Evolutionary conservation across 495 filamentous ascomycete species (phyloP).

Genomic region (Filosporella fistucella): DNA sequence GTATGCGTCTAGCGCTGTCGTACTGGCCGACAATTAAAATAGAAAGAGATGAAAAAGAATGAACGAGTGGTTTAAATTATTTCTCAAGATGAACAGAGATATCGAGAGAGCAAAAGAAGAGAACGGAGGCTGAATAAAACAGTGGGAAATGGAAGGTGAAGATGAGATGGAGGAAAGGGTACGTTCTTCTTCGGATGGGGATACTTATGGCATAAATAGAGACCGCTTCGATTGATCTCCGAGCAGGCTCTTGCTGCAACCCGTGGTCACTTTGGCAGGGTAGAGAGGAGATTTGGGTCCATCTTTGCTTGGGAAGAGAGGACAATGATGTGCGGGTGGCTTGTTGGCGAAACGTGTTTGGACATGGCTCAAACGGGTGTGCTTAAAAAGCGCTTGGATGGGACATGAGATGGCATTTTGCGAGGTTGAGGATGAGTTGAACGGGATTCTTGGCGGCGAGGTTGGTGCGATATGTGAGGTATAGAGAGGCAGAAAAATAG

Average conservation of each 20-base stretch:
- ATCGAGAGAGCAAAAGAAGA: slow-evolving; percentile 23
- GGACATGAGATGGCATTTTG: slow-evolving; percentile 16
- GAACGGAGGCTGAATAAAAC: slow-evolving; percentile 21
- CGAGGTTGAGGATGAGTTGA: background rate
- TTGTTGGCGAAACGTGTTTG: slow-evolving; percentile 37
- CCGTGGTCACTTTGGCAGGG: too few relatives aligned
- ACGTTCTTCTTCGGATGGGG: too few relatives aligned
- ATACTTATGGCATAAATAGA: too few relatives aligned
- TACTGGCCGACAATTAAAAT: slow-evolving; percentile 28
- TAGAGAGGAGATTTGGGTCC: background rate
- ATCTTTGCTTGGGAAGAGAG: too few relatives aligned
- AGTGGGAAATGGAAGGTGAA: slow-evolving; percentile 20
- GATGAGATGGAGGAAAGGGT: slow-evolving; percentile 3
- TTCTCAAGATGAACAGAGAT: too few relatives aligned
- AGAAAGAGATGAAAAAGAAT: too few relatives aligned
- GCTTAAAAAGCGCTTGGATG: slow-evolving; percentile 1
- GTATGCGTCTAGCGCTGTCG: slow-evolving; percentile 47
- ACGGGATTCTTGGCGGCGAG: background rate
- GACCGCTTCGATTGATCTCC: too few relatives aligned
- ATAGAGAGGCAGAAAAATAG: background rate
- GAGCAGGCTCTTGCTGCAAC: too few relatives aligned
- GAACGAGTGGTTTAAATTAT: too few relatives aligned
- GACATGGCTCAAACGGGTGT: slow-evolving; percentile 21
- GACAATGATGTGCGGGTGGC: slow-evolving; percentile 17
- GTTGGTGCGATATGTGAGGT: background rate